Conservation (phyloP, 352 stramenopile species). For the Phytophthora pisi region DNA sequence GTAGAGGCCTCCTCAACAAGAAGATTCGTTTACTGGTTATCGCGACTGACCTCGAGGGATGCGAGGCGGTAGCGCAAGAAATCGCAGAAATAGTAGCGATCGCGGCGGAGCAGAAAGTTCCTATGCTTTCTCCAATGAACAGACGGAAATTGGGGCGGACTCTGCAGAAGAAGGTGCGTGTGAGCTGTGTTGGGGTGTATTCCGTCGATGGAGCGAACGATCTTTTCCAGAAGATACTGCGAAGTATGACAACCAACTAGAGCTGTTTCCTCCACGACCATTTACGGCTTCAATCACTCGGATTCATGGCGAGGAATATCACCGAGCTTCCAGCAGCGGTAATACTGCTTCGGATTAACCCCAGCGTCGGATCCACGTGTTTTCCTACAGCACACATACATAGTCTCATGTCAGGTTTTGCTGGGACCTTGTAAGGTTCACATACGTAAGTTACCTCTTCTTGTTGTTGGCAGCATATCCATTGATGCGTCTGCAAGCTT, state of each 20-base stretch:
- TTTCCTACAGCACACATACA: conserved; percentile 22
- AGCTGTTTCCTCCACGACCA: no score
- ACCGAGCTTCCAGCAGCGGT: conserved; percentile 46
- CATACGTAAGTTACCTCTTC: conserved; percentile 18
- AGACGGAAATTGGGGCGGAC: conserved; percentile 92
- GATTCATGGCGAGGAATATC: conserved; percentile 11
- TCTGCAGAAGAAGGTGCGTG: conserved; percentile 93
- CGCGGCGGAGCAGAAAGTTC: conserved; percentile 50
- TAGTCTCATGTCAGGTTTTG: neutral
- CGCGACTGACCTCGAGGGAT: conserved; percentile 90
- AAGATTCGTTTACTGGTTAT: conserved; percentile 91
- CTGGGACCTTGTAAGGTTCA: neutral
- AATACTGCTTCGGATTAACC: conserved; percentile 44
- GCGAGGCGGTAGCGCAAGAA: conserved; percentile 65
- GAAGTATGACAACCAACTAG: conserved; percentile 3
- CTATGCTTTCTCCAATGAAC: conserved; percentile 51
- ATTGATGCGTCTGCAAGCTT: conserved; percentile 48
- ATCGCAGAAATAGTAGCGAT: conserved; percentile 87
- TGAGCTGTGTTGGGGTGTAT: conserved; percentile 95
- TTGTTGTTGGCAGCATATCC: conserved; percentile 37
- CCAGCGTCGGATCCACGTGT: conserved; percentile 7
- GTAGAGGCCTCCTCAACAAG: conserved; percentile 77
- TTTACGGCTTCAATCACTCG: neutral
- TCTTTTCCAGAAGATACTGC: conserved; percentile 61
- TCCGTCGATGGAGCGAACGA: conserved; percentile 95